Evolutionary conservation across 352 stramenopile genomes (phyloP), one percentile per base, ranked within the genome.

Genomic region (Pythium diclinum): DNA sequence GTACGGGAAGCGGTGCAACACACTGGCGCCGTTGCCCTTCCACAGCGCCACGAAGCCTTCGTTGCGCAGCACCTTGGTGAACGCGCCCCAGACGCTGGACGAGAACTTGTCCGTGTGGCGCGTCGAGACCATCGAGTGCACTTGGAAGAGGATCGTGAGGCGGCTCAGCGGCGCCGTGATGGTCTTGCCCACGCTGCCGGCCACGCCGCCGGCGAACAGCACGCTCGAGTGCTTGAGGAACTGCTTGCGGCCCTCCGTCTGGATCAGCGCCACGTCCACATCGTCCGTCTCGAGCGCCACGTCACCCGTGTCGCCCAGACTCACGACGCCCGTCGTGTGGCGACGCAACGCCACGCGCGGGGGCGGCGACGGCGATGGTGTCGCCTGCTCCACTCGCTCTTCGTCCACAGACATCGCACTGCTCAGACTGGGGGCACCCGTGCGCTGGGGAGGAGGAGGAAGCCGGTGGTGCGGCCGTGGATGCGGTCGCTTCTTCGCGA

Each of bases 1-100:
- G 74, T 98, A 99, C 52, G 96, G 96, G 75, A 99, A 98, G 17
- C 96, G 85, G 74, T 99, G 96, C 30, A 99, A 69, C 11, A 98
- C 92, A 34, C 91, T 98, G 23, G 95, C 96, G 30, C 94, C 95
- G 67, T 99, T 99, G 53, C 96, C 96, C 64, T 97, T 98, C 96
- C 96, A 99, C 11, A 99, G 82, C 57, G 91, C 87, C 14, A 91
- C 63, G 13, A 94, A 71, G 9, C 96, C 96, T 69, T 98, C 95
- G 60, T 97, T 91, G 71, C 97, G 91, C 34, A 98, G 73, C 60
- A 99, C 87, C 71, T 97, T 97, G 30, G 79, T 96, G 63, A 95
- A 91, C 13, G 85, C 87, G 40, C 86, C 80, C 11, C 67, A 48
- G 46, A 95, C 62, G 6, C 79, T 90, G 16, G 81, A 84, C 11